Conservation (phyloP, 768 basidiomycete genomes). For the Boletus fagicola region DNA sequence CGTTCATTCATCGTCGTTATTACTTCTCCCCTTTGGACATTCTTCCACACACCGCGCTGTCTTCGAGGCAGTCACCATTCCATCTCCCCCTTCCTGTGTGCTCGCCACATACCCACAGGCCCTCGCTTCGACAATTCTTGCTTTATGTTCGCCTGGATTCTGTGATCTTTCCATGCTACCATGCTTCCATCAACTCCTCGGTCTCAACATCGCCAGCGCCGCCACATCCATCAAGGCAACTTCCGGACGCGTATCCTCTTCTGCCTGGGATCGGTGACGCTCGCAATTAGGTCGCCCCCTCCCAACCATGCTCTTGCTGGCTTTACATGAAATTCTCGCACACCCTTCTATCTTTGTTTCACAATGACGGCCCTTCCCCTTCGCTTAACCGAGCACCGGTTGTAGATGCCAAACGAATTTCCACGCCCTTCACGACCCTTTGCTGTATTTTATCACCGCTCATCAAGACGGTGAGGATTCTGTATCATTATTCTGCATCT, state of each 20-base stretch:
- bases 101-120: conserved; percentile 23
- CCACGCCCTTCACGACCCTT: conserved; percentile 28
- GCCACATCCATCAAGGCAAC: conserved; percentile 10
- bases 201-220: conserved; percentile 9
- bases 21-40: conserved; percentile 24
- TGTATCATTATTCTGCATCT: conserved; percentile 40
- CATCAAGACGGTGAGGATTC: conserved; percentile 18
- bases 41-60: conserved; percentile 20
- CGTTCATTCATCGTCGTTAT: conserved; percentile 21
- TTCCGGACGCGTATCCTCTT: conserved; percentile 14
- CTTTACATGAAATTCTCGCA: conserved; percentile 10
- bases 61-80: conserved; percentile 18
- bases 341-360: conserved; percentile 5
- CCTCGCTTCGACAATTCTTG: conserved; percentile 16
- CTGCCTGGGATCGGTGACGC: neutral
- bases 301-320: conserved; percentile 1
- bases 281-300: neutral
- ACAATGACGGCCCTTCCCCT: neutral
- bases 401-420: conserved; percentile 27
- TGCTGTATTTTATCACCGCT: conserved; percentile 32
- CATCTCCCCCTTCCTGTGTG: conserved; percentile 14
- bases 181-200: conserved; percentile 28
- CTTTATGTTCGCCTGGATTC: conserved; percentile 23
- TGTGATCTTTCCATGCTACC: conserved; percentile 19
- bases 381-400: conserved; percentile 5